phyloP scores from a whole-genome alignment of 106 monocot species.

The Amphibolis antarctica region DNA sequence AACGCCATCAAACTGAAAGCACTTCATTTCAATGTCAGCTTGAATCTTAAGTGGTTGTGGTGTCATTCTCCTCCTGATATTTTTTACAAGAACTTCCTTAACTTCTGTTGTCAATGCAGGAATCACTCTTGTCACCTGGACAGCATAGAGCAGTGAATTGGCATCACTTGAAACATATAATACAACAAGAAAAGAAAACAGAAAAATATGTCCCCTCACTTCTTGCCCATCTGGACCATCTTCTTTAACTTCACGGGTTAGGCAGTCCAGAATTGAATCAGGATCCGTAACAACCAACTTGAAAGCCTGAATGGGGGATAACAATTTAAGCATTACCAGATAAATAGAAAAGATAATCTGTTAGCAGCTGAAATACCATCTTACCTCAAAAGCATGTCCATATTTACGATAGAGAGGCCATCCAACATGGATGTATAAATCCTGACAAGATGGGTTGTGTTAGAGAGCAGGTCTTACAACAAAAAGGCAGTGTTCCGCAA shows the following conservation, averaged over 20 bases:
- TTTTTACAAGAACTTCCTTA: conserved; percentile 73
- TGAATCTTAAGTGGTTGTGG: conserved; percentile 85
- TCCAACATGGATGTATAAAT: conserved; percentile 63
- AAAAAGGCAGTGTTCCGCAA: too few species aligned
- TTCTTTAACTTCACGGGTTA: conserved; percentile 72
- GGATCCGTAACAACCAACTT: conserved; percentile 76
- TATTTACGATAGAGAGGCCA: conserved; percentile 92
- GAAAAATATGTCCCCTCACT: conserved; percentile 15
- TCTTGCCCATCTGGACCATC: conserved; percentile 68
- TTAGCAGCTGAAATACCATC: not conserved
- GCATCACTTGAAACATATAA: not conserved
- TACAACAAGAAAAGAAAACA: not conserved
- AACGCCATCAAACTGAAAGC: conserved; percentile 88
- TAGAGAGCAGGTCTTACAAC: not conserved
- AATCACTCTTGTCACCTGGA: conserved; percentile 51
- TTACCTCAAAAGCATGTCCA: conserved; percentile 88
- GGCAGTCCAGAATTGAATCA: conserved; percentile 48
- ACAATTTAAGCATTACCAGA: not conserved
- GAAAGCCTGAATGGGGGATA: conserved; percentile 37
- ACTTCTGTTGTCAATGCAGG: conserved; percentile 69
- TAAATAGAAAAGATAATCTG: not conserved
- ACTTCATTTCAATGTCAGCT: conserved; percentile 86
- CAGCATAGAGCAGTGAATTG: not conserved
- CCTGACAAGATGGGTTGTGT: conserved; percentile 7
- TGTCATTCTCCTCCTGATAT: conserved; percentile 87